Percentiles rank a stretch among this genome's conserved stretches.
phyloP scores from a whole-genome alignment of 2,329 filamentous ascomycete species.

The Epichloe aotearoae region DNA sequence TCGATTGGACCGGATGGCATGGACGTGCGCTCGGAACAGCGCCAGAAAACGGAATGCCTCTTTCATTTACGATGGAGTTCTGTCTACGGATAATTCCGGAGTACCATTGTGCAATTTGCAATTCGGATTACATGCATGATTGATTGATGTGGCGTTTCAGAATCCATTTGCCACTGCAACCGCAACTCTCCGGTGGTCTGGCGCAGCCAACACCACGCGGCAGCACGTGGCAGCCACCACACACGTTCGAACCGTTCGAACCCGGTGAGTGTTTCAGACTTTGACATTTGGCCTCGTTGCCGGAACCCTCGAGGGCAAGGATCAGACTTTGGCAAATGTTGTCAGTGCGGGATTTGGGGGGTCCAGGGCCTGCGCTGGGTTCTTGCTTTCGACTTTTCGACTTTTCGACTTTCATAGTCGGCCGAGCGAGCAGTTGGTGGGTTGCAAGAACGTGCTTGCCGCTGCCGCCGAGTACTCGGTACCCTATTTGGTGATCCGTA shows the following conservation, averaged over 20 bases:
- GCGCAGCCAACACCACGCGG: neutral
- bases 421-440: too few relatives aligned
- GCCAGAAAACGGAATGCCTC: too few relatives aligned
- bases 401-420: neutral
- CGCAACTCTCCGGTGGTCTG: neutral
- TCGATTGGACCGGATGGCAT: too few relatives aligned
- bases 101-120: neutral
- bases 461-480: too few relatives aligned
- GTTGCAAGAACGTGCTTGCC: too few relatives aligned
- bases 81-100: neutral
- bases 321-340: neutral
- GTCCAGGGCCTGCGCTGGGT: too few relatives aligned
- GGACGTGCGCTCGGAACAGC: too few relatives aligned
- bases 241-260: neutral
- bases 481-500: too few relatives aligned
- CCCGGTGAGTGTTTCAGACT: neutral
- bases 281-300: neutral
- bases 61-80: neutral
- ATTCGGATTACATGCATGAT: neutral
- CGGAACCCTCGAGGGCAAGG: neutral
- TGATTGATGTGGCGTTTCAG: neutral
- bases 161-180: neutral
- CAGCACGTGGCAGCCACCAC: conserved; percentile 3
- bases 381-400: neutral
- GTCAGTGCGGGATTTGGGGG: neutral